These are phyloP conservation scores for Mucuna pruriens DNA, from an alignment of 306 rosid genomes.

Conservation along the genomic window DNA sequence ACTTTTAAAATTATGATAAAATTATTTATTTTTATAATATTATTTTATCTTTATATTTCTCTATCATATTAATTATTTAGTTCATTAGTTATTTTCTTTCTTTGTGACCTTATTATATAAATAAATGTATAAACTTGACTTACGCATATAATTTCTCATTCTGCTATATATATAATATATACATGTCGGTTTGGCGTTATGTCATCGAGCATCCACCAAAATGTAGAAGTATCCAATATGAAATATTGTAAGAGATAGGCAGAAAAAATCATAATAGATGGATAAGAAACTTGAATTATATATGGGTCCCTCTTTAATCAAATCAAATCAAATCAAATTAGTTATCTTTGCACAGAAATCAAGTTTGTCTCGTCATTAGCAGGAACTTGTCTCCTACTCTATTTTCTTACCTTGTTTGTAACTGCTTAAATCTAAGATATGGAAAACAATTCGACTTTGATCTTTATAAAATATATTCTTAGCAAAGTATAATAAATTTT, in stretches of 20 bases:
- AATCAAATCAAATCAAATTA: not conserved
- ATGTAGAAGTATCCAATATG: not conserved
- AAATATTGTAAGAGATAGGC: not conserved
- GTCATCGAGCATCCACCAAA: not conserved
- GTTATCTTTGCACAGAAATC: not conserved
- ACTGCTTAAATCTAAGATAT: too few relatives aligned
- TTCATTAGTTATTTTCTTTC: too few relatives aligned
- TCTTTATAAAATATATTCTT: too few relatives aligned
- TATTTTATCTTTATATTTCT: too few relatives aligned
- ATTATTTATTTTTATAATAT: too few relatives aligned
- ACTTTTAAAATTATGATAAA: too few relatives aligned
- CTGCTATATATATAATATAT: not conserved
- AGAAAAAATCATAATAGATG: not conserved
- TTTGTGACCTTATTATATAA: not conserved
- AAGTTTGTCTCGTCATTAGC: not conserved
- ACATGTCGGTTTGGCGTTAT: not conserved
- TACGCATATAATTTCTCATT: not conserved
- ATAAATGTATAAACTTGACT: not conserved
- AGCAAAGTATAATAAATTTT: too few relatives aligned
- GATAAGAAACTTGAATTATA: not conserved
- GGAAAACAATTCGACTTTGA: too few relatives aligned
- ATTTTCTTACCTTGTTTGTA: too few relatives aligned
- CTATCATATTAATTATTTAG: not conserved
- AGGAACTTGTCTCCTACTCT: too few relatives aligned
- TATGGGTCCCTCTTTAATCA: too few relatives aligned